These are phyloP conservation scores for Phytophthora multivora DNA, from an alignment of 352 stramenopile genomes.

Conservation along the genomic window DNA sequence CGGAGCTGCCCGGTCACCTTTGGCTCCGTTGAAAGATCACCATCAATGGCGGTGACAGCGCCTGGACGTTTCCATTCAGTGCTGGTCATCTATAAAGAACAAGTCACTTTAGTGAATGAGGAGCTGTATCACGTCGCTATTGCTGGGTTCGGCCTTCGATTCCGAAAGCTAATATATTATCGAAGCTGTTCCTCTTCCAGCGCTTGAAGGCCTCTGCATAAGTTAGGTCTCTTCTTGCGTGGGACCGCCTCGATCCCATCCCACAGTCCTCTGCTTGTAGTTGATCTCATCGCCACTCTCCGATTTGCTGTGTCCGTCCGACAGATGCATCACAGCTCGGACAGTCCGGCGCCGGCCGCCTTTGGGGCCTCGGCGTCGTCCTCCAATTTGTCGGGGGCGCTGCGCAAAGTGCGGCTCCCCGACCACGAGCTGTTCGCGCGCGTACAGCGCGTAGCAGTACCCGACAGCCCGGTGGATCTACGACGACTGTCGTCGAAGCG, in stretches of 20 bases:
- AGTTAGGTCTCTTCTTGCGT: slow-evolving; percentile 9
- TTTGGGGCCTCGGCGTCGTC: slow-evolving; percentile 24
- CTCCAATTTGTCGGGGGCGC: slow-evolving; percentile 10
- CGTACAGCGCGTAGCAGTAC: slow-evolving; percentile 30
- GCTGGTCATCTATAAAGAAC: too few relatives aligned
- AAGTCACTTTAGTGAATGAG: neutral
- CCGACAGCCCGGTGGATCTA: slow-evolving; percentile 19
- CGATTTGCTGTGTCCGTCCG: slow-evolving; percentile 25
- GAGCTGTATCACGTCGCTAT: neutral
- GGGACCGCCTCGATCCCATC: slow-evolving; percentile 7
- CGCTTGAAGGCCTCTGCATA: neutral
- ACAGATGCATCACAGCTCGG: slow-evolving; percentile 21
- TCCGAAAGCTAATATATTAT: slow-evolving; percentile 9
- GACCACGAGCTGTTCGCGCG: slow-evolving; percentile 36
- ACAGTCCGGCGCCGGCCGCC: slow-evolving; percentile 10
- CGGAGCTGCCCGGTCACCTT: neutral
- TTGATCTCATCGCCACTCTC: slow-evolving; percentile 26
- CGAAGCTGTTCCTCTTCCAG: slow-evolving; percentile 1
- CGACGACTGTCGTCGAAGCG: slow-evolving; percentile 15
- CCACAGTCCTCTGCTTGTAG: neutral
- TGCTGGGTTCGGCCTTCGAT: slow-evolving; percentile 14
- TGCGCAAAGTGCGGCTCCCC: slow-evolving; percentile 27
- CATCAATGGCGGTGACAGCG: too few relatives aligned
- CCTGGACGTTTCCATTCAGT: too few relatives aligned
- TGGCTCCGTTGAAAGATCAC: slow-evolving; percentile 2